A percentile compares a stretch with the other conserved stretches of the same genome.
phyloP scores from a whole-genome alignment of 352 stramenopile genomes.

The Lagenidium giganteum region DNA sequence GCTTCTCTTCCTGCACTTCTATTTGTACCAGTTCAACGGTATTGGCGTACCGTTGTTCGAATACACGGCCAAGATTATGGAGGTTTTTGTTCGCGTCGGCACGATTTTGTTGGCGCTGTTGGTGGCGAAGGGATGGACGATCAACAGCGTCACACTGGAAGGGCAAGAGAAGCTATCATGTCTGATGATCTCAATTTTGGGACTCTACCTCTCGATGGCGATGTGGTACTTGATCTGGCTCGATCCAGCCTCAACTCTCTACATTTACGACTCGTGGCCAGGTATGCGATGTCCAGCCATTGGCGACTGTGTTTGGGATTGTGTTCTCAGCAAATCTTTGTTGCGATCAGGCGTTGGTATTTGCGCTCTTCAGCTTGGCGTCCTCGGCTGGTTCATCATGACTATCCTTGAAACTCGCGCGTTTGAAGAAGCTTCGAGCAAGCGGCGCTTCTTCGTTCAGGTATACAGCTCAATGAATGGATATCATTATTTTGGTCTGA shows the following conservation, averaged over 20 bases:
- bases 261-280: slow-evolving; percentile 81
- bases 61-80: slow-evolving; percentile 61
- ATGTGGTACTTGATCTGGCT: slow-evolving; percentile 83
- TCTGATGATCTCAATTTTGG: slow-evolving; percentile 52
- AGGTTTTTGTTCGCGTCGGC: slow-evolving; percentile 67
- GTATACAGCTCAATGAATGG: slow-evolving; percentile 10
- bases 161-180: slow-evolving; percentile 66
- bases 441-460: slow-evolving; percentile 59
- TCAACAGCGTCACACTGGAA: slow-evolving; percentile 56
- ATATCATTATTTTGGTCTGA: not conserved
- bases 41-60: slow-evolving; percentile 61
- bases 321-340: not conserved
- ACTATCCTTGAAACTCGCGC: slow-evolving; percentile 64
- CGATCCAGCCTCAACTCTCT: slow-evolving; percentile 69
- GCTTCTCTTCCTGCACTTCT: slow-evolving; percentile 58
- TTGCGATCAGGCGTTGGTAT: slow-evolving; percentile 42
- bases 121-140: slow-evolving; percentile 77
- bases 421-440: slow-evolving; percentile 46
- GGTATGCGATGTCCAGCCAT: slow-evolving; percentile 2
- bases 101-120: slow-evolving; percentile 71
- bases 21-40: slow-evolving; percentile 54
- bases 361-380: slow-evolving; percentile 49
- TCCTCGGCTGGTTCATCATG: slow-evolving; percentile 58
- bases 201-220: slow-evolving; percentile 67
- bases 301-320: too few species aligned